Evolutionary conservation across 306 rosid genomes (phyloP).

Genomic region (Vigna reflexopilosa): DNA sequence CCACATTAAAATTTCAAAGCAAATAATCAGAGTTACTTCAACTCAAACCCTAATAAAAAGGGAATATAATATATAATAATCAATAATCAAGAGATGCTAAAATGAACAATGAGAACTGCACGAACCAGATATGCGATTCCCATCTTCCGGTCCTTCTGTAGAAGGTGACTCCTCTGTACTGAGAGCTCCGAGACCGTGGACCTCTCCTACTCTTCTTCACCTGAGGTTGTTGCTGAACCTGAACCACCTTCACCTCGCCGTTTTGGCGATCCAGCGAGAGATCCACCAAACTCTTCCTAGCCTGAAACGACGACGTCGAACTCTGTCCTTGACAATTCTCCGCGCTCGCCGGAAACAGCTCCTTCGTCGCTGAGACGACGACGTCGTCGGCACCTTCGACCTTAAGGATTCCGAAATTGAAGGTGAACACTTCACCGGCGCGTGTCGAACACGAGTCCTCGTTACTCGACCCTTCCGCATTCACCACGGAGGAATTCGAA

Average conservation of each 20-base stretch:
- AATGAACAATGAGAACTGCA: constrained; percentile 34
- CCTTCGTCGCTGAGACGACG: constrained; percentile 52
- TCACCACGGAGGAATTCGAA: constrained; percentile 91
- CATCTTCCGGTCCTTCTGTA: constrained; percentile 99
- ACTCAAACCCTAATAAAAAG: constrained; percentile 11
- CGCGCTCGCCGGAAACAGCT: constrained; percentile 65
- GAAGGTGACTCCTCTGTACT: constrained; percentile 98
- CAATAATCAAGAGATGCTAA: not conserved
- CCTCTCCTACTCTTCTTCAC: constrained; percentile 95
- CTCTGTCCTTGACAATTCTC: constrained; percentile 58
- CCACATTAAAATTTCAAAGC: constrained; percentile 19
- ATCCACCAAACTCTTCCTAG: constrained; percentile 69
- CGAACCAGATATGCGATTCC: constrained; percentile 99
- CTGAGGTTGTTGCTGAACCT: constrained; percentile 59
- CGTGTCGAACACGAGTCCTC: constrained; percentile 91
- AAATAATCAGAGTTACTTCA: constrained; percentile 8
- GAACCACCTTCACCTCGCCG: constrained; percentile 59
- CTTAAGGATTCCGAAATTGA: constrained; percentile 86
- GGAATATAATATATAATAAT: not conserved
- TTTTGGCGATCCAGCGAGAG: constrained; percentile 64
- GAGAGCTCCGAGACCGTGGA: constrained; percentile 98
- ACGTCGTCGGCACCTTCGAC: constrained; percentile 51
- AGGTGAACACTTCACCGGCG: constrained; percentile 67
- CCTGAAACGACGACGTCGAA: constrained; percentile 56
- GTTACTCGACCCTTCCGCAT: constrained; percentile 88